Evolutionary conservation across 148 eudicot species (phyloP), one percentile per base, ranked within the genome.

Genomic region (Bassia scoparia): DNA sequence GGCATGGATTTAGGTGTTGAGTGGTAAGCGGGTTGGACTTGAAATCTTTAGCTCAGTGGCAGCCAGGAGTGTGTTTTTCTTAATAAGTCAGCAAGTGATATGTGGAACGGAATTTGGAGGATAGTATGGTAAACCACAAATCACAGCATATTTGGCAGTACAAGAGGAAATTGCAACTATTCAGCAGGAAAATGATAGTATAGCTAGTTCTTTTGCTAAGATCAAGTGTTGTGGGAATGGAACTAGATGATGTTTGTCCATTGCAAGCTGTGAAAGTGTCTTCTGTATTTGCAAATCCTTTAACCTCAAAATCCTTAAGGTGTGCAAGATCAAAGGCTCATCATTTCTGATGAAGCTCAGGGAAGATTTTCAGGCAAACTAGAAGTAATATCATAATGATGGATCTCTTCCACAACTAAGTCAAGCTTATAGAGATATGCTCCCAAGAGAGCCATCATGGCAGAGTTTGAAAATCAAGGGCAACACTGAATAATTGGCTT

Each of bases 281-380:
- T 4, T 0, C 1, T 69, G 61, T n/a, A 9, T 26, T 4, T 69
- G 38, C 30, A 17, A 8, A n/a, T n/a, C n/a, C n/a, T 21, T 2
- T 31, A 16, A 12, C 16, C 3, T 3, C 33, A 53, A 26, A n/a
- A 7, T 59, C 8, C 31, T 29, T 1, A 29, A 26, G 16, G 29
- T 30, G 10, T 30, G 16, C 15, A 29, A 14, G 70, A 46, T 24
- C 26, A 52, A 14, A 29, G 60, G 0, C 46, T 52, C 2, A 0
- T 54, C 53, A 16, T 70, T 70, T 33, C 12, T 70, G 15, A 52
- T 70, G 73, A 37, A 58, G 2, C 10, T 68, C 15, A 68, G 50
- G 1, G 59, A 29, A 12, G 21, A 7, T 0, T 48, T n/a, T 49
- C 12, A 2, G 4, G 24, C 30, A 31, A 2, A 23, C n/a, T 3